These are phyloP conservation scores for Sporopachydermia lactativora DNA, from an alignment of 805 yeast genomes.

Conservation along the genomic window DNA sequence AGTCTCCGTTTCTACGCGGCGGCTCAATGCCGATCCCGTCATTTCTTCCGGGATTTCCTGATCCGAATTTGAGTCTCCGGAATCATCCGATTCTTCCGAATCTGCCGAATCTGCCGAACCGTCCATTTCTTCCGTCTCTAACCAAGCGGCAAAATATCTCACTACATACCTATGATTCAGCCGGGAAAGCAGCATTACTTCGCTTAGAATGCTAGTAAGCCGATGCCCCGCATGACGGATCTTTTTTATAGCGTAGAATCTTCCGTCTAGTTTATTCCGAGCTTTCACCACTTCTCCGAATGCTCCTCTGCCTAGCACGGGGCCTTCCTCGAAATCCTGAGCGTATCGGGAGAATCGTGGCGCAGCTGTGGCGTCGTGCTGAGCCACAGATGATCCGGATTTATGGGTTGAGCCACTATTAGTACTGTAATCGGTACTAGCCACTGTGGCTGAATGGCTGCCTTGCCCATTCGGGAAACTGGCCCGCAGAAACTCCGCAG, in stretches of 20 bases:
- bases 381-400: conserved; percentile 10
- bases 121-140: conserved; percentile 68
- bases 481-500: conserved; percentile 69
- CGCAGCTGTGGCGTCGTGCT: conserved; percentile 14
- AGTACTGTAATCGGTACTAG: background rate
- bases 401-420: too few species aligned
- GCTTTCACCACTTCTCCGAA: conserved; percentile 98
- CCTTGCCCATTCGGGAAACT: conserved; percentile 30
- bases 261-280: conserved; percentile 82
- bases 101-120: too few species aligned
- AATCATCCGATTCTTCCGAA: background rate
- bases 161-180: conserved; percentile 93
- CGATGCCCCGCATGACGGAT: conserved; percentile 73
- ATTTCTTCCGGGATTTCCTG: conserved; percentile 1
- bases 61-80: conserved; percentile 3
- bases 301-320: conserved; percentile 85
- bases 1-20: too few species aligned
- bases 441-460: background rate
- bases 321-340: conserved; percentile 90
- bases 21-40: too few species aligned
- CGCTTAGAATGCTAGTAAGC: conserved; percentile 70
- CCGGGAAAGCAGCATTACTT: conserved; percentile 83
- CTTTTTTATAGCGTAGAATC: conserved; percentile 89
- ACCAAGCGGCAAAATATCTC: conserved; percentile 94
- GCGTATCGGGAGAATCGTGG: conserved; percentile 54